These are phyloP conservation scores for Codiaeum variegatum DNA, from an alignment of 441 rosid species.

Conservation along the genomic window DNA sequence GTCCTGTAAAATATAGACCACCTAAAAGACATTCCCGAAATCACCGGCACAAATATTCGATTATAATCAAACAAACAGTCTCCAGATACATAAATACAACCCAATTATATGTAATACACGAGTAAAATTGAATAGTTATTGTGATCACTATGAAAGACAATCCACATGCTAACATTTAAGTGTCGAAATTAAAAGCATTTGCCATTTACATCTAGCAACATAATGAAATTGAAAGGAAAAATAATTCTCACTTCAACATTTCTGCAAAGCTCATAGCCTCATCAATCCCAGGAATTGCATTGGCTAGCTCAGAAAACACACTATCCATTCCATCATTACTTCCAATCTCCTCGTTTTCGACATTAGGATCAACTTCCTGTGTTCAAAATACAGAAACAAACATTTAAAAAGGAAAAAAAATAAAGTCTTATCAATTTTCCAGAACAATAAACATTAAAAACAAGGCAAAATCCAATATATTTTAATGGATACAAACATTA, in stretches of 20 bases:
- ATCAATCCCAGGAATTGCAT: conserved; percentile 97
- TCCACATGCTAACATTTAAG: not conserved
- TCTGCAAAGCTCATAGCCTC: conserved; percentile 99
- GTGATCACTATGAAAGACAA: not conserved
- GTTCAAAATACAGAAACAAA: not conserved
- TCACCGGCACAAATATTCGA: not conserved
- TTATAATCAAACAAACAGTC: not conserved
- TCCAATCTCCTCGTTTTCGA: conserved; percentile 72
- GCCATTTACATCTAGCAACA: conserved; percentile 3
- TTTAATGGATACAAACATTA: not conserved
- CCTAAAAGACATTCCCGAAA: not conserved
- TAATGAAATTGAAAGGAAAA: conserved; percentile 20
- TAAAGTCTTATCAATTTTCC: not conserved
- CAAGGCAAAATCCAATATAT: not conserved
- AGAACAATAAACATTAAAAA: not conserved
- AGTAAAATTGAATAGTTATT: not conserved
- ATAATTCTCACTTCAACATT: conserved; percentile 80
- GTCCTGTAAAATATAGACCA: not conserved
- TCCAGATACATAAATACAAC: not conserved
- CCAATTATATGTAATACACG: not conserved
- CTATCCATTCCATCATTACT: conserved; percentile 79
- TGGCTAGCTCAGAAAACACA: conserved; percentile 84
- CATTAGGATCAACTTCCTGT: conserved; percentile 98
- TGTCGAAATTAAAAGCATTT: not conserved
- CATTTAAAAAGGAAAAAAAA: not conserved